Percentiles rank a stretch among this genome's conserved stretches.
phyloP scores from a whole-genome alignment of 805 yeast species.

The Clavispora vitiphila region DNA sequence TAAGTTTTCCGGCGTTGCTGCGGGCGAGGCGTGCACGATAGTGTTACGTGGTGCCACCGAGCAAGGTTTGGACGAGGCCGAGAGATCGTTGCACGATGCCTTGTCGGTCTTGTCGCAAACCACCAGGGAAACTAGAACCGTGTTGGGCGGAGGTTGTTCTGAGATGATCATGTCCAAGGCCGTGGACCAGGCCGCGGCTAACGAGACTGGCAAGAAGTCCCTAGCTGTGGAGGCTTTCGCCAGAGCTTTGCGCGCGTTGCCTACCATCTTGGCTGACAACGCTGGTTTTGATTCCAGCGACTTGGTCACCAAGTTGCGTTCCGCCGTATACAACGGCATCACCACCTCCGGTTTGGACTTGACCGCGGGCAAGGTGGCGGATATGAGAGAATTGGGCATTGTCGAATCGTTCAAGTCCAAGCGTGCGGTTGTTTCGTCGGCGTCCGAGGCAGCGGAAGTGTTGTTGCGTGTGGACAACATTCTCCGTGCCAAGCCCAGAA shows the following conservation, averaged over 20 bases:
- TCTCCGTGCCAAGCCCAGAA: slow-evolving; percentile 94
- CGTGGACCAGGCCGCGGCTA: slow-evolving; percentile 87
- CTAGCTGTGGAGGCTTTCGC: slow-evolving; percentile 94
- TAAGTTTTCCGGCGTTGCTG: slow-evolving; percentile 91
- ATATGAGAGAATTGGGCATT: slow-evolving; percentile 90
- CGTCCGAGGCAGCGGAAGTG: slow-evolving; percentile 98
- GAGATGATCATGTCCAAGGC: slow-evolving; percentile 93
- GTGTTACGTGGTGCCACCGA: slow-evolving; percentile 66
- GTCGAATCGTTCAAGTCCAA: slow-evolving; percentile 92
- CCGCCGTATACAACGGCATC: slow-evolving; percentile 88
- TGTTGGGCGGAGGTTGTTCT: slow-evolving; percentile 91
- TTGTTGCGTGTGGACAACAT: slow-evolving; percentile 94
- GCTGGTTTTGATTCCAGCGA: slow-evolving; percentile 96
- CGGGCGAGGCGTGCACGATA: slow-evolving; percentile 94
- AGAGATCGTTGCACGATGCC: slow-evolving; percentile 79
- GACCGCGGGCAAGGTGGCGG: slow-evolving; percentile 78
- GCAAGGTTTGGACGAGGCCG: slow-evolving; percentile 45
- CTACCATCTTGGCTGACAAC: slow-evolving; percentile 92
- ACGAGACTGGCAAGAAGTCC: slow-evolving; percentile 87
- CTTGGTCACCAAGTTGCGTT: slow-evolving; percentile 81
- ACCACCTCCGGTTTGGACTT: slow-evolving; percentile 88
- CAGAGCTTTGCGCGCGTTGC: slow-evolving; percentile 87
- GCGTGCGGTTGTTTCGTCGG: slow-evolving; percentile 88
- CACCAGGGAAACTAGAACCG: slow-evolving; percentile 85
- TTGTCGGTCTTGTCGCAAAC: slow-evolving; percentile 93